A percentile compares a stretch with the other conserved stretches of the same genome.
These are phyloP conservation scores for Leccinum fuscescens DNA, from an alignment of 1,284 basidiomycete species.

Conservation along the genomic window DNA sequence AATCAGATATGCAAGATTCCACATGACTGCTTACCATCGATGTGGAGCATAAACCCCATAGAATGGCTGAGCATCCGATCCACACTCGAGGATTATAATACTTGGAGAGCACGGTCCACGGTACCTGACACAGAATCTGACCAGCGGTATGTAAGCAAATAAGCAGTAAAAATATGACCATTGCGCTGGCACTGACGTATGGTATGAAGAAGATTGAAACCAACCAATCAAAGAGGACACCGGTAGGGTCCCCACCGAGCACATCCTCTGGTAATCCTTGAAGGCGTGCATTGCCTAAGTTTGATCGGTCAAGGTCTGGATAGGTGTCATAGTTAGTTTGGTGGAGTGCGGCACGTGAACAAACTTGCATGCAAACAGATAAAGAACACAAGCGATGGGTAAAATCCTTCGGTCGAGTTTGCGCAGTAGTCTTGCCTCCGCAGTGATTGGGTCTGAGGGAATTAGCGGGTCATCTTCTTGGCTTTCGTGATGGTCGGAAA, in stretches of 20 bases:
- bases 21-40: constrained; percentile 50
- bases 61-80: constrained; percentile 63
- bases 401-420: too few relatives aligned
- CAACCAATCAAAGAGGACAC: constrained; percentile 68
- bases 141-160: not conserved
- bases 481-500: not conserved
- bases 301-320: constrained; percentile 69
- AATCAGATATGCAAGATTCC: not conserved
- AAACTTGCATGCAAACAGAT: constrained; percentile 24
- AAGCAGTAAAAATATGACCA: not conserved
- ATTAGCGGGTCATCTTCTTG: too few relatives aligned
- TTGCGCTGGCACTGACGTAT: constrained; percentile 47
- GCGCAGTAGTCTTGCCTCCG: too few relatives aligned
- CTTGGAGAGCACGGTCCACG: constrained; percentile 65
- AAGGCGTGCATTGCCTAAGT: constrained; percentile 73
- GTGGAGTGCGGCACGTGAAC: not conserved
- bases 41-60: constrained; percentile 71
- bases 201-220: constrained; percentile 75
- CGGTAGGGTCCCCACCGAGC: constrained; percentile 65
- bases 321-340: constrained; percentile 2
- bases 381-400: too few relatives aligned
- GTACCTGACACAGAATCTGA: constrained; percentile 73
- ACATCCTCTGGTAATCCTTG: constrained; percentile 65
- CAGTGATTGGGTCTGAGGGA: too few relatives aligned
- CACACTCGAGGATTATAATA: constrained; percentile 63